Base-by-base conservation (phyloP, 2,329 filamentous ascomycete species). In the Cercospora berteroae region DNA sequence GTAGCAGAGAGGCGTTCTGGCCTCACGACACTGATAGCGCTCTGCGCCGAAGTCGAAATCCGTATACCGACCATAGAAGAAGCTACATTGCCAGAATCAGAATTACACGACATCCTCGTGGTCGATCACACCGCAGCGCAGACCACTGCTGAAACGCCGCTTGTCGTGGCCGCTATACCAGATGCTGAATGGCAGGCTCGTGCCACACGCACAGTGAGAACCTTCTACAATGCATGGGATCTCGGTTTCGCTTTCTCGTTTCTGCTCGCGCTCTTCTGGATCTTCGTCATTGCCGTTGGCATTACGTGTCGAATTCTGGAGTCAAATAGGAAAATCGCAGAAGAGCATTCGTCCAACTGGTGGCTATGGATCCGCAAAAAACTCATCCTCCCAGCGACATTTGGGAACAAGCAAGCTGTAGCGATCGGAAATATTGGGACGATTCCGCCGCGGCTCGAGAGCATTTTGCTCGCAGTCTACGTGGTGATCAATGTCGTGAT, bases 391-490 rank as follows among this genome's bases (percentile, higher is more conserved):
- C 81, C 84, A 4, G 78, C 81, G 1, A 77, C 82, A 0, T 79
- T 84, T 42, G 78, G 79, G 25, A 75, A 79, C 13, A 78, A 80
- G 56, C 79, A 79, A 48, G 80, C 81, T 25, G 79, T 80, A 31
- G 75, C 78, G 0, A 69, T 82, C 1, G 77, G 80, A 6, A 81
- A 79, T 70, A 81, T 79, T 68, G 60, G 48, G 25, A 83, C 81
- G 1, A 80, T 85, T 39, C 83, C 84, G 2, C 82, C 81, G 1
- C 80, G 84, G 10, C 76, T 83, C 0, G 83, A 85, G 64, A 79
- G 79, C 5, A 68, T 85, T 1, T 76, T 82, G 2, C 78, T 86
- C 3, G 36, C 77, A 1, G 69, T 79, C 0, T 86, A 83, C 69
- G 81, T 83, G 72, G 10, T 79, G 1, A 65, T 86, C 9, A 85